phyloP scores from a whole-genome alignment of 768 basidiomycete genomes.

The Mrakia frigida region DNA sequence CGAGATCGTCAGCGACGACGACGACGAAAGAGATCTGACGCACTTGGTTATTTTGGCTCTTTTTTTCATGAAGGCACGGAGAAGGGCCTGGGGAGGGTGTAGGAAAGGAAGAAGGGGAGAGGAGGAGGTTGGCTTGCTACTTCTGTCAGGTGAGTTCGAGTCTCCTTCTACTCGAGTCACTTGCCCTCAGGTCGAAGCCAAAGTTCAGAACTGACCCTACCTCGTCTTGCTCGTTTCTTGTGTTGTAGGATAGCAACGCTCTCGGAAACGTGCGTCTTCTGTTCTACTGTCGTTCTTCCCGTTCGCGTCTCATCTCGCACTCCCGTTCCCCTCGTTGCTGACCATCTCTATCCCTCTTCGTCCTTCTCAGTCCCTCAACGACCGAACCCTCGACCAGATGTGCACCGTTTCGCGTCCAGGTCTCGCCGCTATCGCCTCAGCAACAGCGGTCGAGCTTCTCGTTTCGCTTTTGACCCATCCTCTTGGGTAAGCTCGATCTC shows the following conservation, averaged over 20 bases:
- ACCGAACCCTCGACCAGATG: conserved; percentile 96
- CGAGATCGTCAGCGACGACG: neutral
- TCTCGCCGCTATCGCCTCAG: conserved; percentile 82
- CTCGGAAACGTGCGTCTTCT: conserved; percentile 70
- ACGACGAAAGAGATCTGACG: no score
- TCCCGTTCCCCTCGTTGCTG: neutral
- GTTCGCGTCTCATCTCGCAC: neutral
- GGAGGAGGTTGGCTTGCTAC: conserved; percentile 73
- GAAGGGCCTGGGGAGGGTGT: neutral
- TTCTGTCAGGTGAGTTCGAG: conserved; percentile 95
- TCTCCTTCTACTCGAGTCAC: conserved; percentile 74
- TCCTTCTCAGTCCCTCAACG: conserved; percentile 57
- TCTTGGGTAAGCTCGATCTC: conserved; percentile 54
- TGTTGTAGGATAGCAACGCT: conserved; percentile 81
- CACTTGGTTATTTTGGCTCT: neutral
- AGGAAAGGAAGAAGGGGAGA: neutral
- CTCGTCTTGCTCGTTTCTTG: neutral
- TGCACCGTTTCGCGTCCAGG: conserved; percentile 97
- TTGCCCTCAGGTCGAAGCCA: neutral
- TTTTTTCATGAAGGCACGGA: conserved; percentile 2
- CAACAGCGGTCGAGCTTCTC: conserved; percentile 87
- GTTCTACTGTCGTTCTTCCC: neutral
- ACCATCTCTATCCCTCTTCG: neutral
- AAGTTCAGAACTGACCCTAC: neutral
- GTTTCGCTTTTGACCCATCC: conserved; percentile 86